Base-by-base conservation (phyloP, 2,329 filamentous ascomycete genomes). In the Allantophomopsis cytisporea region DNA sequence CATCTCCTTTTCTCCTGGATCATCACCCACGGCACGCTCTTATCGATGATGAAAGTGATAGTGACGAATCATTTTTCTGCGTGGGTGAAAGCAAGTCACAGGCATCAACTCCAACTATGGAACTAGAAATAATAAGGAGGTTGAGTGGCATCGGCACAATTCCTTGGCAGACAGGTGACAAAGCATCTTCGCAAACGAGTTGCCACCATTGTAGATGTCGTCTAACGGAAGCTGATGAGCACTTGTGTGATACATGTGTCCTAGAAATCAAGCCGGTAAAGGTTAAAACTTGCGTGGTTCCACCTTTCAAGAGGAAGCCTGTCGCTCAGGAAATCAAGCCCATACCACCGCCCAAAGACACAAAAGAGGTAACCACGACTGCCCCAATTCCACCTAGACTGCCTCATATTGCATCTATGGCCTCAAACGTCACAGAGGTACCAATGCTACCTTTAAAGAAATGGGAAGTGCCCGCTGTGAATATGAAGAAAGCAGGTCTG, bases 51-150 rank as follows among this genome's bases (percentile, higher is more conserved):
- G 31, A 15, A 34, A 36, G 35, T 21, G 35, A 36, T 18, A 36
- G 35, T 12, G 31, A 33, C 14, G 41, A 40, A 11, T 44, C 40
- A n/a, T 50, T 50, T 36, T 47, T 39, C 21, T 48, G 47, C 38
- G 30, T 40, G 8, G 47, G 47, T 17, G 41, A 41, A 15, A 35
- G 31, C 11, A 28, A 28, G 3, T 8, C 8, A 28, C 23, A 28
- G 11, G 23, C 7, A 12, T 28, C 28, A 31, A 41, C 5, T 17
- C 12, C 7, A 6, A 14, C 11, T 12, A 10, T 14, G 7, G 16
- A 14, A 12, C 31, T 34, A 3, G 17, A 12, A 17, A 39, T 10
- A 16, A 36, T 20, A 15, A 37, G 28, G 17, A 35, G 35, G 33
- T 13, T 39, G 5, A 44, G 37, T 21, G 31, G 37, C 30, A n/a